Conservation (phyloP, 2,329 filamentous ascomycete species). For the Pseudogymnoascus sp. region DNA sequence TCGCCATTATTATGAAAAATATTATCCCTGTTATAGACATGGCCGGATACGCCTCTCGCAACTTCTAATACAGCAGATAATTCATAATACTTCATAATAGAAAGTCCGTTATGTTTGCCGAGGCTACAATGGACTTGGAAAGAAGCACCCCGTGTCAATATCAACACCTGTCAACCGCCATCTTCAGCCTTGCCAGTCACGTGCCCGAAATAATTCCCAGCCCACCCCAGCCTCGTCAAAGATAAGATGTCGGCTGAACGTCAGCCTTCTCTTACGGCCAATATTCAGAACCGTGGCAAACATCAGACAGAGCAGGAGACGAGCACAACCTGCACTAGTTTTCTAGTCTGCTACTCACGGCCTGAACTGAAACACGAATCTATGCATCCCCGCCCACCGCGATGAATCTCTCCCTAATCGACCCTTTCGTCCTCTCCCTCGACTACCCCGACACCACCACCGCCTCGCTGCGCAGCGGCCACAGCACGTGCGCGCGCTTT, state of each 20-base stretch:
- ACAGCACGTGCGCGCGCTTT: constrained; percentile 70
- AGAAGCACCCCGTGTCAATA: neutral
- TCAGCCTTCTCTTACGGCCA: constrained; percentile 3
- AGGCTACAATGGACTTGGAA: neutral
- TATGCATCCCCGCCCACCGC: constrained; percentile 18
- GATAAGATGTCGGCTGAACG: constrained; percentile 11
- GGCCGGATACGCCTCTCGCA: neutral
- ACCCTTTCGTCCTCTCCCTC: constrained; percentile 64
- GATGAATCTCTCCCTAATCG: constrained; percentile 68
- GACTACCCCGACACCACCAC: constrained; percentile 90
- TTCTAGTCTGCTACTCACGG: neutral
- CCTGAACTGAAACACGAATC: constrained; percentile 15
- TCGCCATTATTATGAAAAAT: neutral
- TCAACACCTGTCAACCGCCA: neutral
- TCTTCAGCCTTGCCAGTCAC: neutral
- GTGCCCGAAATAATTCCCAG: neutral
- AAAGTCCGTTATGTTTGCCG: neutral
- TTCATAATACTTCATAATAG: neutral
- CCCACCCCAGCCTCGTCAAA: neutral
- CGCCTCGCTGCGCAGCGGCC: constrained; percentile 70
- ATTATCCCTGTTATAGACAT: neutral
- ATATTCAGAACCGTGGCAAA: neutral
- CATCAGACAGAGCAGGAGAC: neutral
- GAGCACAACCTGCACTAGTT: neutral
- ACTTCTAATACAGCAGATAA: neutral